Conservation (phyloP, 2,329 filamentous ascomycete species). For the Monosporascus sp. region DNA sequence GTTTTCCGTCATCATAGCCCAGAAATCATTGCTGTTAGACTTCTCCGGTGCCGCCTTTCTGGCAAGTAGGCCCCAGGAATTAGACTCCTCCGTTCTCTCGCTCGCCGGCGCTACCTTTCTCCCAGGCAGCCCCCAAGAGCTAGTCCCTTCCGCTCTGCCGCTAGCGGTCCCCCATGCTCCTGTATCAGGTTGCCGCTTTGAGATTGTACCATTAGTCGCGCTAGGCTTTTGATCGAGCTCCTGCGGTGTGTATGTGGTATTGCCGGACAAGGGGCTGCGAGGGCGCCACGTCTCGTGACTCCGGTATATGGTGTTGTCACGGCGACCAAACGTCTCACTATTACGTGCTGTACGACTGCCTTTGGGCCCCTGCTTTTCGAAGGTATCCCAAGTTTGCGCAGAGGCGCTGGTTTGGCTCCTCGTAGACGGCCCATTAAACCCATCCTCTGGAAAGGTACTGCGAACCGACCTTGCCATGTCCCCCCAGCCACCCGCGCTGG, state of each 20-base stretch:
- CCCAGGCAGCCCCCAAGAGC: neutral
- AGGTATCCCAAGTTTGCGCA: no score
- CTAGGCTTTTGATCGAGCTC: neutral
- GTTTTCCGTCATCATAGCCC: slow-evolving; percentile 6
- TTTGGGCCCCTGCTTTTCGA: no score
- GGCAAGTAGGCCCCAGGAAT: slow-evolving; percentile 14
- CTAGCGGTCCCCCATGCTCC: neutral
- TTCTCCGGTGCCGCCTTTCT: slow-evolving; percentile 10
- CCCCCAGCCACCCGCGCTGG: neutral
- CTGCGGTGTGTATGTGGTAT: no score
- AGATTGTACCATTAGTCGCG: neutral
- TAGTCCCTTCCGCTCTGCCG: neutral
- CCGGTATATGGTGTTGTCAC: no score
- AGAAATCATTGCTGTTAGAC: slow-evolving; percentile 13
- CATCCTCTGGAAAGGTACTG: no score
- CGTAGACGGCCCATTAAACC: neutral
- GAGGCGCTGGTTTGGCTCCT: neutral
- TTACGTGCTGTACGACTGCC: no score
- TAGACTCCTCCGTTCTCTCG: neutral
- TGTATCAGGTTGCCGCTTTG: neutral
- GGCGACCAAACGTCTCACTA: no score
- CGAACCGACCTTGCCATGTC: neutral
- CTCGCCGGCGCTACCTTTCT: neutral
- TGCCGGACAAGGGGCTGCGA: no score
- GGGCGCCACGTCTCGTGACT: no score